Conservation (phyloP, 306 rosid genomes). For the Cucumis hystrix region DNA sequence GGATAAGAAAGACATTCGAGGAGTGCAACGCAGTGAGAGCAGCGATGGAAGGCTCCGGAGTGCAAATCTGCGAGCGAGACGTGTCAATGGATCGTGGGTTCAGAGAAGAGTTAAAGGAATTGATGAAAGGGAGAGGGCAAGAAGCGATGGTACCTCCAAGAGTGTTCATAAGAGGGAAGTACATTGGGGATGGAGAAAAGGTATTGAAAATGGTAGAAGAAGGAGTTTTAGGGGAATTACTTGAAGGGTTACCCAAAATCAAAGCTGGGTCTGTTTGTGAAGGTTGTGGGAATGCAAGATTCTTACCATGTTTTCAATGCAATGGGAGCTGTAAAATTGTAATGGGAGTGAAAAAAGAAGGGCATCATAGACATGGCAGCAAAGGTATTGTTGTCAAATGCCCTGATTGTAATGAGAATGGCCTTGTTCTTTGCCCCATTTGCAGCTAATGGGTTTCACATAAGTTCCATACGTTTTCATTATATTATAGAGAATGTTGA, state of each 20-base stretch:
- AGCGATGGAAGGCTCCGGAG: conserved; percentile 43
- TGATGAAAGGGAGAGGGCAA: conserved; percentile 31
- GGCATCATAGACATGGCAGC: conserved; percentile 26
- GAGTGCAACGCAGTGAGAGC: conserved; percentile 59
- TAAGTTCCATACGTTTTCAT: not conserved
- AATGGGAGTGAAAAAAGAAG: conserved; percentile 17
- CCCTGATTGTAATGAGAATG: conserved; percentile 73
- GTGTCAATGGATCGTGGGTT: conserved; percentile 79
- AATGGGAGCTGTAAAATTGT: conserved; percentile 71
- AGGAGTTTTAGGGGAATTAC: conserved; percentile 39
- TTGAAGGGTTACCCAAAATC: conserved; percentile 53
- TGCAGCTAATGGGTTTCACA: conserved; percentile 32
- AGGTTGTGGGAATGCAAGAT: conserved; percentile 74
- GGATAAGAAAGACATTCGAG: conserved; percentile 65
- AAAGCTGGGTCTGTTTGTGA: conserved; percentile 47
- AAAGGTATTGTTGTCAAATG: conserved; percentile 36
- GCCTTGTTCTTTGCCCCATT: conserved; percentile 67
- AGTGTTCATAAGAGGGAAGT: conserved; percentile 57
- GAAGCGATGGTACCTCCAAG: conserved; percentile 44
- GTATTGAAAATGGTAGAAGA: conserved; percentile 50
- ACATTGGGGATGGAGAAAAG: conserved; percentile 65
- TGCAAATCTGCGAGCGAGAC: conserved; percentile 61
- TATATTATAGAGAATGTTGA: not conserved
- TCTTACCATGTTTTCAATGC: conserved; percentile 66
- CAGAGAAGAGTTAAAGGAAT: conserved; percentile 36